These are phyloP conservation scores for Globisporangium recalcitrans DNA, from an alignment of 352 stramenopile genomes.

Conservation along the genomic window DNA sequence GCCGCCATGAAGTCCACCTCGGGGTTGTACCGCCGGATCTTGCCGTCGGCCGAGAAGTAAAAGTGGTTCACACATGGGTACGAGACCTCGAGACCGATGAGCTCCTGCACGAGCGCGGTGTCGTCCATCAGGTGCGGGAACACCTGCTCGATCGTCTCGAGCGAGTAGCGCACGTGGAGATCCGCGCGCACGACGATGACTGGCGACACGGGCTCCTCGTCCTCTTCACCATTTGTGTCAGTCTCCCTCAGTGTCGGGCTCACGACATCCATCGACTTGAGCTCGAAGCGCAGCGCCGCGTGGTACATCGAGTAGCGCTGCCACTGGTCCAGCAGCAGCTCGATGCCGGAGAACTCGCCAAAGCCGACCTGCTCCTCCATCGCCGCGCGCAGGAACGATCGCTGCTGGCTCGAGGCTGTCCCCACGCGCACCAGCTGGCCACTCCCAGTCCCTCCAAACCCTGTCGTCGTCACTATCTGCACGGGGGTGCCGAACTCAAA, in stretches of 20 bases:
- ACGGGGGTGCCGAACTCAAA: conserved; percentile 47
- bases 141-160: conserved; percentile 44
- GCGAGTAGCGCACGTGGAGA: conserved; percentile 38
- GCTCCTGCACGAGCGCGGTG: conserved; percentile 25
- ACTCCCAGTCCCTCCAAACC: not conserved
- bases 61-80: conserved; percentile 45
- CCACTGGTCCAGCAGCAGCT: conserved; percentile 44
- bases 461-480: not conserved
- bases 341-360: conserved; percentile 32
- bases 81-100: conserved; percentile 40
- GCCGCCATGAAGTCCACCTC: conserved; percentile 36
- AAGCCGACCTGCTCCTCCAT: conserved; percentile 40
- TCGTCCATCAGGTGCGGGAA: conserved; percentile 41
- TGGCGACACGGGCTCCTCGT: conserved; percentile 15
- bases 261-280: conserved; percentile 37
- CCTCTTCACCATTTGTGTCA: not conserved
- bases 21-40: conserved; percentile 38
- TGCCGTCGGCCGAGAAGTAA: conserved; percentile 34
- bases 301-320: conserved; percentile 52
- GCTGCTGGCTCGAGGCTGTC: conserved; percentile 20
- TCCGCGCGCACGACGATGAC: conserved; percentile 26
- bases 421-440: conserved; percentile 19
- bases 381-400: conserved; percentile 31
- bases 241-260: not conserved
- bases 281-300: conserved; percentile 33